Base-by-base conservation (phyloP, 768 basidiomycete species). In the Russula griseocarnosa region DNA sequence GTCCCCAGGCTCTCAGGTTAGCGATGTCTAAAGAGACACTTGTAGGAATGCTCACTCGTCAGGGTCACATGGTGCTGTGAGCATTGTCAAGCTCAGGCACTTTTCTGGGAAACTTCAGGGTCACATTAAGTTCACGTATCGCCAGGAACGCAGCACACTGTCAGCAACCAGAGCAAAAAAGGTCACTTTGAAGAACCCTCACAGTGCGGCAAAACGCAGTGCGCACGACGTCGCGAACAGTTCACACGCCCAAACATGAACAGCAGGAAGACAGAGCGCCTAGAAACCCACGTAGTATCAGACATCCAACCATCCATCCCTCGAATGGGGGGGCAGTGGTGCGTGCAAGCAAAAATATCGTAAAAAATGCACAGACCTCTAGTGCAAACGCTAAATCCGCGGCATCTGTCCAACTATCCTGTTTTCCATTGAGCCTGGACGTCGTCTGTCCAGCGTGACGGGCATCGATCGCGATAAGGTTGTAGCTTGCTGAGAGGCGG, bases 341-440 rank as follows among this genome's bases (percentile, higher is more conserved):
- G 30, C 20, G 32, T n/a, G 30, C 18, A 30, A 28, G 50, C 5
- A 26, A 58, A 14, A 11, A 9, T n/a, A 22, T 46, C n/a, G 20
- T n/a, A 24, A 26, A 24, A 32, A 34, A 38, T 1, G 26, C n/a
- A 46, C 66, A 22, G 55, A 69, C 68, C 56, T 61, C 46, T 26
- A 60, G 62, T 22, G 69, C 67, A 32, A 70, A 64, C 13, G 72
- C 72, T 53, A 73, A n/a, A 40, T 73, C 71, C 2, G 72, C 72
- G 16, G 72, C 72, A 44, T 73, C 68, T 20, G 71, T 70, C 68
- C 72, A 73, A 2, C 67, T 50, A 53, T 73, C 72, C 22, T 70
- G 71, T 11, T 53, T 66, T 14, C 58, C 69, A 53, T 57, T 63
- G n/a, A 57, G 61, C 11, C 65, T 56, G 18, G 64, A 62, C 40